phyloP scores from a whole-genome alignment of 331 rosid genomes.

The Acacia concinna region DNA sequence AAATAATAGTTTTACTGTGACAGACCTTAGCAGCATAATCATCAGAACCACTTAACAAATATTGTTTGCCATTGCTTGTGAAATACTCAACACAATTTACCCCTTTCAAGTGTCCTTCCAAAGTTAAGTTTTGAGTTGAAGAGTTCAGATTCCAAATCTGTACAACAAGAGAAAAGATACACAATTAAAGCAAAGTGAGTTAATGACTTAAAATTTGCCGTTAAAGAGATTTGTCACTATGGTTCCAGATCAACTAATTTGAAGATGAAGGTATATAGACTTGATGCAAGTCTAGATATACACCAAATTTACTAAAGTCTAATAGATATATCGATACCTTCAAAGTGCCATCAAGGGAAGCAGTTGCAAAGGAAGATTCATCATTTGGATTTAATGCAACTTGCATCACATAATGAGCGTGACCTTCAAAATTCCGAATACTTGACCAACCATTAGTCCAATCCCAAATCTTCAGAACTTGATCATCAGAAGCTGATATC shows the following conservation, averaged over 20 bases:
- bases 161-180: background rate
- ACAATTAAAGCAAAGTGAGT: background rate
- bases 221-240: background rate
- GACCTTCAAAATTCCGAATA: slow-evolving; percentile 66
- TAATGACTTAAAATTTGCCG: background rate
- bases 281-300: no score
- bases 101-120: slow-evolving; percentile 79
- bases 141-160: slow-evolving; percentile 83
- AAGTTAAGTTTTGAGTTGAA: slow-evolving; percentile 61
- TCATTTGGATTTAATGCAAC: slow-evolving; percentile 75
- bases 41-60: slow-evolving; percentile 82
- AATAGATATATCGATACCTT: slow-evolving; percentile 50
- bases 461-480: slow-evolving; percentile 79
- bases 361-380: slow-evolving; percentile 67
- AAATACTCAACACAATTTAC: slow-evolving; percentile 81
- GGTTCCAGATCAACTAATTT: background rate
- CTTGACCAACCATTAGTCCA: slow-evolving; percentile 80
- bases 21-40: slow-evolving; percentile 76
- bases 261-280: no score
- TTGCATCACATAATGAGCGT: slow-evolving; percentile 92
- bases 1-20: background rate
- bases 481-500: slow-evolving; percentile 83
- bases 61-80: slow-evolving; percentile 59
- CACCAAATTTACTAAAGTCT: background rate
- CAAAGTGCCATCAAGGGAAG: slow-evolving; percentile 86